Percentiles rank a stretch among this genome's conserved stretches.
phyloP scores from a whole-genome alignment of 208 protist species.

The Lotmaria passim region DNA sequence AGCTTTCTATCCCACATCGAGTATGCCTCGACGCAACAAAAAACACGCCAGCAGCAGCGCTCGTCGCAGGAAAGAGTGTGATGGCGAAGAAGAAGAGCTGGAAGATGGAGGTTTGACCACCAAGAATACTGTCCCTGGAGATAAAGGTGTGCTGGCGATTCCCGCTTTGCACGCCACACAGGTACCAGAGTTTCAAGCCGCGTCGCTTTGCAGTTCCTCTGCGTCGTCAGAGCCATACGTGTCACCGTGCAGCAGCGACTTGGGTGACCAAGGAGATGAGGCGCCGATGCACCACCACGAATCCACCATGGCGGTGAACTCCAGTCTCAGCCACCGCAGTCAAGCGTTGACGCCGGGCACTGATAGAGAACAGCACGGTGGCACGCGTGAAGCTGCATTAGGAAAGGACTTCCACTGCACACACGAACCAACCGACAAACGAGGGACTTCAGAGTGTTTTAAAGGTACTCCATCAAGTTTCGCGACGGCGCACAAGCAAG shows the following conservation, averaged over 20 bases:
- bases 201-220: slow-evolving; percentile 8
- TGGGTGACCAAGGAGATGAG: not conserved
- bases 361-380: not conserved
- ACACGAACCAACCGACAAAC: not conserved
- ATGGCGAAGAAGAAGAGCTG: too few relatives aligned
- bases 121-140: not conserved
- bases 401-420: not conserved
- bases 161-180: not conserved
- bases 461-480: not conserved
- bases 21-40: too few relatives aligned
- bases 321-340: not conserved
- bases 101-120: too few relatives aligned
- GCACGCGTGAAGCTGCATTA: not conserved
- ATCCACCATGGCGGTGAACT: not conserved
- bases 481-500: not conserved
- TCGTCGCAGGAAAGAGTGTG: too few relatives aligned
- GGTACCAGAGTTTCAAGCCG: not conserved
- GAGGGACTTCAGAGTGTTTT: not conserved
- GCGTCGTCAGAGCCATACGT: slow-evolving; percentile 13
- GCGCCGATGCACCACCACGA: not conserved
- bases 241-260: slow-evolving; percentile 8
- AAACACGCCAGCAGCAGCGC: too few relatives aligned
- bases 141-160: not conserved
- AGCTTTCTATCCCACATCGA: too few relatives aligned
- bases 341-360: too few relatives aligned